Conservation (phyloP, 176 grass and related monocot species). For the Carex parvula region DNA sequence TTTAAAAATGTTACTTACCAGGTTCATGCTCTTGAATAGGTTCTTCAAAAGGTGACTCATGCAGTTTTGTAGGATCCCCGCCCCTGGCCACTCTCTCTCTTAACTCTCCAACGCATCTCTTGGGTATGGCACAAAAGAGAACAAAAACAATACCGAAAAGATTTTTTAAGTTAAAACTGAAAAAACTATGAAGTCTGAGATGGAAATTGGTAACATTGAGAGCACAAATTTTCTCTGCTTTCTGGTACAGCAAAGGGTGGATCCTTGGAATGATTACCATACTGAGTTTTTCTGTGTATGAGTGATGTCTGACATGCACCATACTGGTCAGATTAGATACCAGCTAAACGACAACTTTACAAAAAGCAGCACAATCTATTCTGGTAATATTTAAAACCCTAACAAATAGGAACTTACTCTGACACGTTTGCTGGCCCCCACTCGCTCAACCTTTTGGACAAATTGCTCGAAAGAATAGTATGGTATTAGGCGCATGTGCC, state of each 20-base stretch:
- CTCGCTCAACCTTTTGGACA: constrained; percentile 60
- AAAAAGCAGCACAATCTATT: background rate
- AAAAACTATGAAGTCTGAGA: background rate
- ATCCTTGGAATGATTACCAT: background rate
- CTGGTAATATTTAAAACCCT: background rate
- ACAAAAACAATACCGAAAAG: constrained; percentile 6
- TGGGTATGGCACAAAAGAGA: constrained; percentile 31
- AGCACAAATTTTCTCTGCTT: background rate
- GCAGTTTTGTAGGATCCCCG: constrained; percentile 66
- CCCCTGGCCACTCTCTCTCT: constrained; percentile 68
- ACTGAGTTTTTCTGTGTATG: background rate
- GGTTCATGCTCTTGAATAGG: constrained; percentile 36
- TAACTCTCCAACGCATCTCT: constrained; percentile 77
- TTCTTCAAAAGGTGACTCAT: constrained; percentile 51
- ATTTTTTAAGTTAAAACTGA: background rate
- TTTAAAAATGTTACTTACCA: constrained; percentile 23
- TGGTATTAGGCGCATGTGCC: constrained; percentile 71
- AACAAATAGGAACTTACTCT: constrained; percentile 59
- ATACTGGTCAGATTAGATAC: background rate
- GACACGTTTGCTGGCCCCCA: constrained; percentile 51
- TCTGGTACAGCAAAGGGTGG: background rate
- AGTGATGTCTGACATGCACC: background rate
- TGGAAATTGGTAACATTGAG: background rate
- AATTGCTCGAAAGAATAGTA: constrained; percentile 92
- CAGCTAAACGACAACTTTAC: background rate